These are phyloP conservation scores for Trametes cubensis DNA, from an alignment of 768 basidiomycete genomes.

Conservation along the genomic window DNA sequence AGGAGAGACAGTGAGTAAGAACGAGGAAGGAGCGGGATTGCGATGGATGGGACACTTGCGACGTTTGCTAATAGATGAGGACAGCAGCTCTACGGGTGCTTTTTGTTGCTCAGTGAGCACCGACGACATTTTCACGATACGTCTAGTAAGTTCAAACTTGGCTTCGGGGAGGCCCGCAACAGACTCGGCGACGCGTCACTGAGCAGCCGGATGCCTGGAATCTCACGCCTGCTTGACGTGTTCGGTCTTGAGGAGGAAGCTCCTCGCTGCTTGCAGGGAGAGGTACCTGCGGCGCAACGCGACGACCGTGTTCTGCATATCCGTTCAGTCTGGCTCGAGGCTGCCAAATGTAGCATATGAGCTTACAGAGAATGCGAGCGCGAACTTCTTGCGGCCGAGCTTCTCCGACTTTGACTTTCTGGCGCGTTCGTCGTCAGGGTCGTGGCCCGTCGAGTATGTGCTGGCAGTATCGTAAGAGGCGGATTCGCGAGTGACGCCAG, in stretches of 20 bases:
- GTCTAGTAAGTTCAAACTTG: no score
- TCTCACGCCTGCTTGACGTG: background rate
- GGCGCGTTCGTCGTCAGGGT: no score
- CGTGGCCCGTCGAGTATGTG: background rate
- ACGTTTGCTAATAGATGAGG: background rate
- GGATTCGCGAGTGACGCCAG: background rate
- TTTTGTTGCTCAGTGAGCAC: no score
- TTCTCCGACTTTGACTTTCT: background rate
- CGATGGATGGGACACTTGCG: background rate
- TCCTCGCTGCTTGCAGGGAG: slow-evolving; percentile 1
- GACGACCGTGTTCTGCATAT: background rate
- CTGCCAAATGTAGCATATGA: background rate
- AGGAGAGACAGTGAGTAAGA: background rate
- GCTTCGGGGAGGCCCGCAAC: no score
- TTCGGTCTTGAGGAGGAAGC: slow-evolving; percentile 5
- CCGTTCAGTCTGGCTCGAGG: background rate
- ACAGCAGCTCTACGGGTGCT: no score
- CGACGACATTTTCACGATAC: no score
- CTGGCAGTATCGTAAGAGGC: background rate
- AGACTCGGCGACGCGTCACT: no score
- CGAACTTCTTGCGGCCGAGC: slow-evolving; percentile 9
- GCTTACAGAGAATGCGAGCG: slow-evolving; percentile 5
- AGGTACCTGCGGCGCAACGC: slow-evolving; percentile 5
- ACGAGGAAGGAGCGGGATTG: background rate
- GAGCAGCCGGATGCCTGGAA: no score